Evolutionary conservation across 164 flowering plant species (phyloP), one percentile per base, ranked within the genome.

Genomic region (Vitis rupestris): DNA sequence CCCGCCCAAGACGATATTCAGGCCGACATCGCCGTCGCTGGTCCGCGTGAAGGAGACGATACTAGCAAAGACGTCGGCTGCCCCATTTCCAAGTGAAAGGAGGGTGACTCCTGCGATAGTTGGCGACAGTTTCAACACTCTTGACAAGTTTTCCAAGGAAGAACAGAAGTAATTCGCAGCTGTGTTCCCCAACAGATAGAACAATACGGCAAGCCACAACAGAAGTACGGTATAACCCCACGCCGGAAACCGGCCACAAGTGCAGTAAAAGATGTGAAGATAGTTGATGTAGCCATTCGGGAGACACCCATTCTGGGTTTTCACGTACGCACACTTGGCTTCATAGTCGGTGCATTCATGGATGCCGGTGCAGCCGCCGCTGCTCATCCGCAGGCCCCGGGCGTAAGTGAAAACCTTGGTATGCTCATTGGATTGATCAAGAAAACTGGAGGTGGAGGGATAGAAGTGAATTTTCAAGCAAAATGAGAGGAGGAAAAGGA

Each of bases 71-170:
- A 88, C 85, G 63, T 90, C 95, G 2, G 85, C 74, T 0, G 93
- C 90, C 0, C 93, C 95, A 67, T 88, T 90, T 10, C 95, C 95
- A 0, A 90, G 76, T 0, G 95, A 84, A 63, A 90, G 88, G 12
- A 90, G 88, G 13, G 93, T 88, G 19, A 84, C 79, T 14, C 95
- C 95, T 10, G 95, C 93, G 3, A 90, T 81, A 3, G 90, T 77
- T 0, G 95, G 95, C 15, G 95, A 81, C 14, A 90, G 87, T 50
- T 78, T 84, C 69, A 90, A 63, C 53, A 80, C 50, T 48, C 63
- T 73, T 4, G 95, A 86, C 64, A 90, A 75, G 56, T 77, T 73
- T 55, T 86, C 92, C 12, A 88, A 69, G 0, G 88, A 84, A 51
- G 84, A 70, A 68, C 89, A 85, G 77, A 90, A 90, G 79, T 86